Evolutionary conservation across 352 stramenopile genomes (phyloP).

Genomic region (Phytopythium aichiense): DNA sequence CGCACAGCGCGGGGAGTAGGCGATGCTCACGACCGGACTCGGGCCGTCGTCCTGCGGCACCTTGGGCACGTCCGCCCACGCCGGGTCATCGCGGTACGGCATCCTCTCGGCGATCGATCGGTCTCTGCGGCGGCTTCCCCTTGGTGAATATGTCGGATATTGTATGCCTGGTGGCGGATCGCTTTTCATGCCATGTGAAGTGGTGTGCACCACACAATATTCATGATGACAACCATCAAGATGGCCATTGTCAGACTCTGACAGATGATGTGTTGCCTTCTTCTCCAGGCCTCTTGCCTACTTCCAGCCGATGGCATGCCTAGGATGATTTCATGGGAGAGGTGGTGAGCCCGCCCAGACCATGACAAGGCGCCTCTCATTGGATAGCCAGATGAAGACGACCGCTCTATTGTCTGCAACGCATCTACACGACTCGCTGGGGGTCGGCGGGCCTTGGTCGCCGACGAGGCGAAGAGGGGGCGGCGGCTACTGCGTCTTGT

Average conservation of each 20-base stretch:
- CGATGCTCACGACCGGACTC: constrained; percentile 72
- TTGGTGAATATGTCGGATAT: no score
- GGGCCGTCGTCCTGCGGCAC: constrained; percentile 83
- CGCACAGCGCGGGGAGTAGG: constrained; percentile 69
- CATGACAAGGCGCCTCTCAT: neutral
- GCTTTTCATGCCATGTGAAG: no score
- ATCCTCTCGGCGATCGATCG: constrained; percentile 11
- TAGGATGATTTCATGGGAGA: no score
- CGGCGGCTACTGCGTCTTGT: constrained; percentile 2
- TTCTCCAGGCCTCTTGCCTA: no score
- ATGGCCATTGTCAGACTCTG: no score
- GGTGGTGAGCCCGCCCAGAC: no score
- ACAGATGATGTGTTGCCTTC: no score
- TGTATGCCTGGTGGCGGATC: no score
- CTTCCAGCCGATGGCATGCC: no score
- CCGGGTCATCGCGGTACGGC: constrained; percentile 60
- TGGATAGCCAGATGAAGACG: neutral
- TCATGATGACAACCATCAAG: no score
- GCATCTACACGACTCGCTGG: neutral
- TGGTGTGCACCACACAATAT: neutral
- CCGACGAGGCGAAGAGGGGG: no score
- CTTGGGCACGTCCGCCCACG: constrained; percentile 78
- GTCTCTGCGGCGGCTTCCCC: neutral
- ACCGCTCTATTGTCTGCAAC: neutral
- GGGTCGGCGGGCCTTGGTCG: no score